These are phyloP conservation scores for Phoma sp. DNA, from an alignment of 2,329 filamentous ascomycete genomes.

Conservation along the genomic window DNA sequence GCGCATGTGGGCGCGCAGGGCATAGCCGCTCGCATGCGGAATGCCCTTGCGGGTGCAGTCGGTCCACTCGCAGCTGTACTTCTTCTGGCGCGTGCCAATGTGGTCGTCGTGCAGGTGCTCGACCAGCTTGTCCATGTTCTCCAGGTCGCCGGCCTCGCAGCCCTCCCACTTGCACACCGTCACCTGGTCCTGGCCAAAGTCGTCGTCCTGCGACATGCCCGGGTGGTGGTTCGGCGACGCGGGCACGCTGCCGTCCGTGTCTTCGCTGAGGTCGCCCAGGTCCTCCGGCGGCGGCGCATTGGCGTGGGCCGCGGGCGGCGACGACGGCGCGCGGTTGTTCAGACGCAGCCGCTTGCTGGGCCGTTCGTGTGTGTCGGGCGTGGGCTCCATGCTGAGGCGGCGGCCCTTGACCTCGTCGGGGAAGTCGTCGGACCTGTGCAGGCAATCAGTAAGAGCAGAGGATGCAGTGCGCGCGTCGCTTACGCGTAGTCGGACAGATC, in stretches of 20 bases:
- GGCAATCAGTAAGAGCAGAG: too few species aligned
- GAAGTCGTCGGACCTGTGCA: conserved; percentile 62
- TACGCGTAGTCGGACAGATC: conserved; percentile 68
- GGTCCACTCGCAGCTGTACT: conserved; percentile 97
- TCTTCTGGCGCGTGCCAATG: conserved; percentile 91
- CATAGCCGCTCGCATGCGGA: conserved; percentile 93
- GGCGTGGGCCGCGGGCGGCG: conserved; percentile 32
- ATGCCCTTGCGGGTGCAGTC: conserved; percentile 89
- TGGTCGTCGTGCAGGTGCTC: conserved; percentile 79
- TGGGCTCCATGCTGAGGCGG: conserved; percentile 55
- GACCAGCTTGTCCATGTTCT: conserved; percentile 61
- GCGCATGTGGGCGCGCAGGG: conserved; percentile 94
- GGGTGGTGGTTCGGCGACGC: conserved; percentile 57
- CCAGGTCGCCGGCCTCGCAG: conserved; percentile 56
- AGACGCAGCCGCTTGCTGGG: conserved; percentile 50
- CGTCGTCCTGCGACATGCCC: conserved; percentile 52
- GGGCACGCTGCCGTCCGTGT: conserved; percentile 81
- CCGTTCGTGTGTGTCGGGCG: conserved; percentile 50
- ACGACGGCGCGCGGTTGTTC: conserved; percentile 46
- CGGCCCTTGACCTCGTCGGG: conserved; percentile 63
- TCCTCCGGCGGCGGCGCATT: conserved; percentile 31
- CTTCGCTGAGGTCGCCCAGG: conserved; percentile 79
- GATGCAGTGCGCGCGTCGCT: too few species aligned
- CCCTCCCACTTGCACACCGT: conserved; percentile 61
- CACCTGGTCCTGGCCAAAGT: conserved; percentile 54